Evolutionary conservation across 805 yeast species (phyloP).

Genomic region (Ogataea populi-albae): DNA sequence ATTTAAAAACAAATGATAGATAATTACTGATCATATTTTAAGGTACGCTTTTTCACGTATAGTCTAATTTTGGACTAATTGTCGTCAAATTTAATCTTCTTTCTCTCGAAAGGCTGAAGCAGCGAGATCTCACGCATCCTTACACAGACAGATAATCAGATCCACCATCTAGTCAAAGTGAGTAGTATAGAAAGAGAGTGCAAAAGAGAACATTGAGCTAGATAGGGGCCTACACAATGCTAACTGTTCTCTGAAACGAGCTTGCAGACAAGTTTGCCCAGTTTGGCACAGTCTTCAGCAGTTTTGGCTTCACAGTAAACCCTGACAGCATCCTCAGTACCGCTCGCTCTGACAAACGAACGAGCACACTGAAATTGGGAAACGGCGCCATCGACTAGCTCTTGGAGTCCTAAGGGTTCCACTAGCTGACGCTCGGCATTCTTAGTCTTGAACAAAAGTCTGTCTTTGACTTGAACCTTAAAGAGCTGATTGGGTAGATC

Average conservation of each 20-base stretch:
- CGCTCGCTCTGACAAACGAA: constrained; percentile 94
- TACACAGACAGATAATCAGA: no score
- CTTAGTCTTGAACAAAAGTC: constrained; percentile 75
- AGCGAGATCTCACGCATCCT: constrained; percentile 8
- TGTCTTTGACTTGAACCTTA: constrained; percentile 80
- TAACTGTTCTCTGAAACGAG: constrained; percentile 26
- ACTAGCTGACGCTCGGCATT: constrained; percentile 85
- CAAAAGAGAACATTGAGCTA: background rate
- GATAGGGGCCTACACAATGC: background rate
- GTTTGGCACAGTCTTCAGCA: constrained; percentile 42
- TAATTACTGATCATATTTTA: no score
- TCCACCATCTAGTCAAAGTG: no score
- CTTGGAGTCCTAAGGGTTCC: constrained; percentile 77
- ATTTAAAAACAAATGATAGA: no score
- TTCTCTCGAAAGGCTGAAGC: constrained; percentile 2
- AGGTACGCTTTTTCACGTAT: no score
- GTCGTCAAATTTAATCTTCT: no score
- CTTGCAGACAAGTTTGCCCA: constrained; percentile 40
- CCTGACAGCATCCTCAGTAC: constrained; percentile 96
- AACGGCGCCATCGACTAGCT: constrained; percentile 63
- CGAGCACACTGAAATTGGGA: constrained; percentile 58
- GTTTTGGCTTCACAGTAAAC: constrained; percentile 87
- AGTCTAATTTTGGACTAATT: no score
- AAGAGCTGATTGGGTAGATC: constrained; percentile 86
- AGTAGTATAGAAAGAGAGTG: background rate